phyloP scores from a whole-genome alignment of 2,329 filamentous ascomycete species.

The Hymenoscyphus fraxineus region DNA sequence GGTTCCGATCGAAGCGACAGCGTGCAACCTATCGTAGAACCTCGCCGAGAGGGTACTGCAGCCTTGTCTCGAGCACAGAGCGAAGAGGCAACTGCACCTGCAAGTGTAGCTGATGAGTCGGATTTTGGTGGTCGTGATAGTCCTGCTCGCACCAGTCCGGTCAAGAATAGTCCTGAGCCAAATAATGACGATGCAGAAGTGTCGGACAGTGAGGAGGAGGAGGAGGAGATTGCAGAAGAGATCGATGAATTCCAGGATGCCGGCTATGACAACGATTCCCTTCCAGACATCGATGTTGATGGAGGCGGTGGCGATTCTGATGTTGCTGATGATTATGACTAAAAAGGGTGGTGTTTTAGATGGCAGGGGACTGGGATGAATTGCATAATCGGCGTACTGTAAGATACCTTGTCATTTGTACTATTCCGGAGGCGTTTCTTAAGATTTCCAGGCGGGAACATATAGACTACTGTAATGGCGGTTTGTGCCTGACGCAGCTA shows the following conservation, averaged over 20 bases:
- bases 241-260: background rate
- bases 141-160: background rate
- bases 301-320: background rate
- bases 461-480: background rate
- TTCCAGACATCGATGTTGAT: background rate
- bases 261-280: background rate
- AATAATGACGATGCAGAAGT: background rate
- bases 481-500: background rate
- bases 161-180: background rate
- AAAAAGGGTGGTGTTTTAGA: background rate
- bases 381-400: background rate
- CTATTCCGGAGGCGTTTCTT: background rate
- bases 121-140: background rate
- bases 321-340: background rate
- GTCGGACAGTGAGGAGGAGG: background rate
- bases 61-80: background rate
- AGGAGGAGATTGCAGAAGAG: background rate
- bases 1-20: background rate
- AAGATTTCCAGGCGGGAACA: background rate
- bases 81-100: background rate
- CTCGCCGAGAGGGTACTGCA: background rate
- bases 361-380: background rate
- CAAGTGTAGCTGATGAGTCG: background rate
- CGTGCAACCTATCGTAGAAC: background rate
- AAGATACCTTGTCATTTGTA: slow-evolving; percentile 1